Base-by-base conservation (phyloP, 2,329 filamentous ascomycete species). In the Verticillium isaacii region DNA sequence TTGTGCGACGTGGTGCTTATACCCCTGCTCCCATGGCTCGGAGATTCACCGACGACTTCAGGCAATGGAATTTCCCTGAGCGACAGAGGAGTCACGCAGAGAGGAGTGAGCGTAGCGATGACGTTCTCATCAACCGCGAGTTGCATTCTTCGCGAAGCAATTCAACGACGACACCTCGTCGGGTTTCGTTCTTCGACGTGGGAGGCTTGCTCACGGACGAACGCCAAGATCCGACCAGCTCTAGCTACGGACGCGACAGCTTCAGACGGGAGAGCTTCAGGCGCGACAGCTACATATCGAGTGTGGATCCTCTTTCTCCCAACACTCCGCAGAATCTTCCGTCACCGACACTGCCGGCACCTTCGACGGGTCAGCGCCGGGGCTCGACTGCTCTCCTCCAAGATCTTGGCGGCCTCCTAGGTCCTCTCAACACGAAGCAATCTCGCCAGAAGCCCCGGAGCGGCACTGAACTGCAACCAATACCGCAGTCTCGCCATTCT, bases 101-200 rank as follows among this genome's bases (percentile, higher is more conserved):
- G 66, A 36, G 41, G 32, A 59, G 58, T 68, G 71, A 75, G n/a
- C 69, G 73, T 39, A 82, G 79, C 62, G 82, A 84, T 52, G 77
- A 80, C 57, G 76, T 79, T 1, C 67, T 83, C 8, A 63, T 78
- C 1, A 70, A 72, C 17, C 70, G 74, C 8, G 73, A 79, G 39
- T 70, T 71, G 19, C 68, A 75, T 52, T 69, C 75, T 29, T 70
- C 74, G 55, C 70, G 77, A 56, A 77, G 75, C 58, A 75, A 77
- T 60, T 76, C 75, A 3, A 71, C 76, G 11, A 67, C 71, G n/a
- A 80, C 80, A 1, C 82, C 85, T 5, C 80, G 84, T 5, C 81
- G 83, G 56, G 85, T 95, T 5, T 92, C 91, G 0, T 94, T 97
- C 73, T 93, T 94, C 68, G 93, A 97, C 67, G 89, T 93, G 1